phyloP scores from a whole-genome alignment of 345 rosid genomes.

The Brassica incana region DNA sequence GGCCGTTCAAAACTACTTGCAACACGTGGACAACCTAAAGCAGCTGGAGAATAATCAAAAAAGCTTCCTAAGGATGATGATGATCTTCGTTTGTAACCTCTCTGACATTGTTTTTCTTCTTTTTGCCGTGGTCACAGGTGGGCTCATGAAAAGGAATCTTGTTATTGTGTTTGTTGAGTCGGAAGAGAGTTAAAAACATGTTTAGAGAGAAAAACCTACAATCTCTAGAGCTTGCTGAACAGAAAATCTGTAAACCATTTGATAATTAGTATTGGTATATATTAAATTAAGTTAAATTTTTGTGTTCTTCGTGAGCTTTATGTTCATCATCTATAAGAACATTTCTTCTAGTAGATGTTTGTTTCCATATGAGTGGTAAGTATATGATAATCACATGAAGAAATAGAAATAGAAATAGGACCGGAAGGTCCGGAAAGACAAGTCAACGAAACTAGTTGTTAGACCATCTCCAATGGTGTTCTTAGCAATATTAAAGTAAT shows the following conservation, averaged over 20 bases:
- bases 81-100: slow-evolving; percentile 19
- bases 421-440: slow-evolving; percentile 15
- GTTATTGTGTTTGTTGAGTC: background rate
- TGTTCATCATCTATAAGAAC: background rate
- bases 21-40: background rate
- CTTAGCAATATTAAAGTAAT: too few relatives aligned
- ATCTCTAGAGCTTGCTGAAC: background rate
- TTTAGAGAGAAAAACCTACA: background rate
- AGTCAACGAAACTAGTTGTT: slow-evolving; percentile 14
- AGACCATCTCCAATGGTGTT: too few relatives aligned
- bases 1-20: slow-evolving; percentile 3
- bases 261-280: too few relatives aligned
- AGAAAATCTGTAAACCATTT: background rate
- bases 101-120: slow-evolving; percentile 14
- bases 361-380: background rate
- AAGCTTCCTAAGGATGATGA: slow-evolving; percentile 2
- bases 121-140: slow-evolving; percentile 14
- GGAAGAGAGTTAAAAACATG: background rate
- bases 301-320: background rate
- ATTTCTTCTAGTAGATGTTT: background rate
- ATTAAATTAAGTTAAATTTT: background rate
- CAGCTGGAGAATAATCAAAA: background rate
- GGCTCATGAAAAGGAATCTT: background rate
- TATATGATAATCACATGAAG: background rate
- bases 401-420: slow-evolving; percentile 1